Percentiles rank a stretch among this genome's conserved stretches.
phyloP scores from a whole-genome alignment of 192 early-diverging fungal species.

The Umbelopsis ramanniana region DNA sequence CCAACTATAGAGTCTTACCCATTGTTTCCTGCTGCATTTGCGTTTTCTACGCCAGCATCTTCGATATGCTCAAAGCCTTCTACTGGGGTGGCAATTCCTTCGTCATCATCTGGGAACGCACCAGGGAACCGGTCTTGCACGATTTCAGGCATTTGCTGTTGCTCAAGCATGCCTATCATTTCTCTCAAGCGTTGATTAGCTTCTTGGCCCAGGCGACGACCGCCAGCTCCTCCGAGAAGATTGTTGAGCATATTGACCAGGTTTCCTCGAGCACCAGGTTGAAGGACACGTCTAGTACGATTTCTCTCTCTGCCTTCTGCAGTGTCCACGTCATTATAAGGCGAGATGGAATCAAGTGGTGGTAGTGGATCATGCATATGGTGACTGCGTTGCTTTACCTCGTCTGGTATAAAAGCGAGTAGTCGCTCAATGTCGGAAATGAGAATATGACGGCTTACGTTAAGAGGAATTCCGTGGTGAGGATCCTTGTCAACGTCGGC shows the following conservation, averaged over 20 bases:
- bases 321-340: constrained; percentile 32
- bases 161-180: constrained; percentile 34
- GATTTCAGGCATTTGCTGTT: constrained; percentile 30
- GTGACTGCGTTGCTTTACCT: constrained; percentile 47
- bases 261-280: constrained; percentile 30
- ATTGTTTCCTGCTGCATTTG: not conserved
- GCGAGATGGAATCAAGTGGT: constrained; percentile 50
- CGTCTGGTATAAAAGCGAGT: constrained; percentile 54
- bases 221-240: constrained; percentile 24
- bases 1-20: not conserved
- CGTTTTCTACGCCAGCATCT: not conserved
- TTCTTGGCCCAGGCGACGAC: constrained; percentile 20
- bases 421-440: constrained; percentile 56
- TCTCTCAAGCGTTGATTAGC: constrained; percentile 25
- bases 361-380: constrained; percentile 73
- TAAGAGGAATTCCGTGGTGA: constrained; percentile 25
- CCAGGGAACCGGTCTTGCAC: constrained; percentile 32
- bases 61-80: constrained; percentile 13
- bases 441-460: constrained; percentile 37
- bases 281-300: constrained; percentile 31
- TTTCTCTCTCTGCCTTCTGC: constrained; percentile 33
- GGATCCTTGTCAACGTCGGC: not conserved
- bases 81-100: not conserved
- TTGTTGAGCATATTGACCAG: constrained; percentile 31
- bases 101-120: constrained; percentile 34